These are phyloP conservation scores for Spatholobus suberectus DNA, from an alignment of 306 rosid genomes.

Conservation along the genomic window DNA sequence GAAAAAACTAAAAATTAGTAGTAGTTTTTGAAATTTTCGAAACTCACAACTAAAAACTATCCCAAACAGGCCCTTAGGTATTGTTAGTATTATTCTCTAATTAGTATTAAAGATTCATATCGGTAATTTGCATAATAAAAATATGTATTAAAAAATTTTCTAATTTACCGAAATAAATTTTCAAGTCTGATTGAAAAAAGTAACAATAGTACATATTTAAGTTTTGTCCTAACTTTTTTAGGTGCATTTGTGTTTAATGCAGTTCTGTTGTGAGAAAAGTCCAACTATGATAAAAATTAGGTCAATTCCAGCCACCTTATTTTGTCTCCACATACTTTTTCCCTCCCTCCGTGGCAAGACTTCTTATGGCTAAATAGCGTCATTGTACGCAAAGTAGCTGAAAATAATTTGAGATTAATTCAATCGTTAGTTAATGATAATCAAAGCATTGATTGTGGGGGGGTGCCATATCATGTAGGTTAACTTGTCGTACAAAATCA, in stretches of 20 bases:
- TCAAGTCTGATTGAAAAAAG: too few species aligned
- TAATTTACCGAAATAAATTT: too few species aligned
- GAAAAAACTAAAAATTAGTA: too few species aligned
- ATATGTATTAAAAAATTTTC: too few species aligned
- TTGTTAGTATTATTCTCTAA: too few species aligned
- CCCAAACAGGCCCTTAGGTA: too few species aligned
- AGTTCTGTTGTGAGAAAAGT: neutral
- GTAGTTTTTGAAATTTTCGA: too few species aligned
- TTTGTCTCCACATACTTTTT: slow-evolving; percentile 26
- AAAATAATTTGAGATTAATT: neutral
- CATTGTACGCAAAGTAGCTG: neutral
- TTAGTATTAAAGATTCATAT: too few species aligned
- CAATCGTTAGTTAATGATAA: neutral
- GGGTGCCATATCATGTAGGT: neutral
- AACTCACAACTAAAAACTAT: too few species aligned
- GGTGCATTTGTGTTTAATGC: neutral
- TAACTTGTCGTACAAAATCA: slow-evolving; percentile 20
- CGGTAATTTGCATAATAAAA: too few species aligned
- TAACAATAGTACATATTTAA: too few species aligned
- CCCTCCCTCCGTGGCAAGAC: neutral
- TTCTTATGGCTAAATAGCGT: neutral
- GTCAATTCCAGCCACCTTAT: slow-evolving; percentile 34
- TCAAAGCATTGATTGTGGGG: neutral
- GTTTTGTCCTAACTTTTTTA: neutral
- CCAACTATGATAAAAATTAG: slow-evolving; percentile 8